phyloP scores from a whole-genome alignment of 441 rosid species.

The Mallotus repandus region DNA sequence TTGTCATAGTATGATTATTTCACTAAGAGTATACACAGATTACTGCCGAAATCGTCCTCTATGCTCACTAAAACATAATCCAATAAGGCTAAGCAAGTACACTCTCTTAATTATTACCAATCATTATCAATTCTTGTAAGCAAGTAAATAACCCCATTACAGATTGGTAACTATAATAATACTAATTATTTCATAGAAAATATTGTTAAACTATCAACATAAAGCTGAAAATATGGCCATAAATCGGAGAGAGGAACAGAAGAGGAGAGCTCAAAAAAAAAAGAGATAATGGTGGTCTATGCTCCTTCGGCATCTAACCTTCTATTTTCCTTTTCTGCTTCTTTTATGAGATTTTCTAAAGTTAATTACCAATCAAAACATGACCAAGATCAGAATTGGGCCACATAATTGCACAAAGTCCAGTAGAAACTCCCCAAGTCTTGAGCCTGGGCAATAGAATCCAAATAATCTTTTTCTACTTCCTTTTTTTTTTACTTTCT shows the following conservation, averaged over 20 bases:
- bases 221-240: too few species aligned
- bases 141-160: background rate
- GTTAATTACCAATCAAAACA: background rate
- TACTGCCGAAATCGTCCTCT: background rate
- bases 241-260: too few species aligned
- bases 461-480: background rate
- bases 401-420: background rate
- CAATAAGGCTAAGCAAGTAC: background rate
- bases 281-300: background rate
- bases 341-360: background rate
- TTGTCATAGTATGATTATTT: background rate
- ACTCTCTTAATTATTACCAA: background rate
- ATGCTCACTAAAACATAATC: background rate
- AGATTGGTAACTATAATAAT: background rate
- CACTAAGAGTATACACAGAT: background rate
- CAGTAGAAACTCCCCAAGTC: background rate
- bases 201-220: too few species aligned
- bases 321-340: too few species aligned
- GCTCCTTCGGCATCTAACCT: too few species aligned
- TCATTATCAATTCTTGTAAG: too few species aligned
- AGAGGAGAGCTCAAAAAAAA: background rate
- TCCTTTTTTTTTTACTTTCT: background rate
- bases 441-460: background rate
- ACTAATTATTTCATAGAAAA: background rate
- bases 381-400: background rate